Conservation (phyloP, 2,329 filamentous ascomycete genomes). For the Diaporthe longicolla region DNA sequence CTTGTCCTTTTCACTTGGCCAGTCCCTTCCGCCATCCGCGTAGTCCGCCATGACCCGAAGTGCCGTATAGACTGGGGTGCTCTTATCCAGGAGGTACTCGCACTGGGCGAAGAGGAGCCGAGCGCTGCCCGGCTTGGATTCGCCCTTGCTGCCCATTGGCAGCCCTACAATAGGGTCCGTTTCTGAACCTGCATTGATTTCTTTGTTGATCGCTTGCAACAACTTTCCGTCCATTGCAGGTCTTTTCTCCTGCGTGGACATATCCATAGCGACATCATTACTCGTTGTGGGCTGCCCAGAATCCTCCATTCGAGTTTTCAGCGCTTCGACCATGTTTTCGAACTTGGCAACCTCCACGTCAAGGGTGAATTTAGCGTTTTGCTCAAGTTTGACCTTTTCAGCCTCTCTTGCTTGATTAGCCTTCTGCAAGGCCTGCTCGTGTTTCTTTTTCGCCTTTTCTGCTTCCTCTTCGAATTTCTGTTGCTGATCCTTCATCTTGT, state of each 20-base stretch:
- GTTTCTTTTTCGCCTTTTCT: neutral
- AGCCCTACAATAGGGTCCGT: neutral
- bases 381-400: neutral
- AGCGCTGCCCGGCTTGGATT: neutral
- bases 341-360: neutral
- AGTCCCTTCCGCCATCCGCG: neutral
- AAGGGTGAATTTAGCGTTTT: neutral
- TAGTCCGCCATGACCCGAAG: neutral
- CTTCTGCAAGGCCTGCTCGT: neutral
- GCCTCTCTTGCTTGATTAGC: neutral
- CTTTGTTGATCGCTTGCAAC: too few species aligned
- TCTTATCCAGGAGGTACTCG: constrained; percentile 15
- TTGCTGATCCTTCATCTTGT: neutral
- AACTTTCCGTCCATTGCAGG: neutral
- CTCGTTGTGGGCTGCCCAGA: neutral
- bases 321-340: neutral
- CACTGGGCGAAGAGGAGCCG: constrained; percentile 4
- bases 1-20: neutral
- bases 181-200: neutral
- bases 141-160: neutral
- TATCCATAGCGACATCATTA: neutral
- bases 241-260: too few species aligned
- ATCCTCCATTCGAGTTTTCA: neutral
- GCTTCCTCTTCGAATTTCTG: neutral
- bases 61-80: neutral